These are phyloP conservation scores for Hyphopichia fennica DNA, from an alignment of 1,139 yeast genomes.

Conservation along the genomic window DNA sequence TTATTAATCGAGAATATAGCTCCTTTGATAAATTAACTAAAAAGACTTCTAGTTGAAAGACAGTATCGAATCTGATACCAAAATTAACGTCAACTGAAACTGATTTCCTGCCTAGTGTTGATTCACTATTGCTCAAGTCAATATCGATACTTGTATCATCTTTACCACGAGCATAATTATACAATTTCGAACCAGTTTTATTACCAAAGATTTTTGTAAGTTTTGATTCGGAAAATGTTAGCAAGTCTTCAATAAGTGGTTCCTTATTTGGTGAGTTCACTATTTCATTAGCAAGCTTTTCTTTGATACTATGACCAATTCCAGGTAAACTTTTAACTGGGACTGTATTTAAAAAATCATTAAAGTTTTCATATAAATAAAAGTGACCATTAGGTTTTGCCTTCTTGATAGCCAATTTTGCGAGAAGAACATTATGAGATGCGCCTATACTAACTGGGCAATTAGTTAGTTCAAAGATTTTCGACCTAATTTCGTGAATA, in stretches of 20 bases:
- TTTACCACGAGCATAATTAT: conserved; percentile 60
- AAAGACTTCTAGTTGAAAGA: conserved; percentile 64
- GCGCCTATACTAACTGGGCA: conserved; percentile 81
- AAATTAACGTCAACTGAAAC: conserved; percentile 88
- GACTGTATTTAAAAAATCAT: conserved; percentile 42
- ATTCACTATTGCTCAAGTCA: conserved; percentile 45
- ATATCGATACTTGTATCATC: conserved; percentile 60
- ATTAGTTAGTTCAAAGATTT: conserved; percentile 47
- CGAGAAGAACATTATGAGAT: conserved; percentile 68
- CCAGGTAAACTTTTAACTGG: conserved; percentile 74
- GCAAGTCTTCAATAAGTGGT: conserved; percentile 32
- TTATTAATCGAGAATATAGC: conserved; percentile 51
- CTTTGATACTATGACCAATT: conserved; percentile 60
- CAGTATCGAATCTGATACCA: conserved; percentile 75
- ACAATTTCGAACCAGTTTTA: conserved; percentile 67
- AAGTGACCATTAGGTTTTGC: conserved; percentile 82
- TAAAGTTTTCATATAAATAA: conserved; percentile 29
- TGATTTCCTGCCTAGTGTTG: conserved; percentile 59
- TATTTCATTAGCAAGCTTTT: conserved; percentile 34
- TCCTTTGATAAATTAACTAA: conserved; percentile 60
- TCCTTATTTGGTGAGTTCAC: conserved; percentile 6
- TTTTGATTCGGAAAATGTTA: conserved; percentile 28
- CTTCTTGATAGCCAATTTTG: conserved; percentile 68
- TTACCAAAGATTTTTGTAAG: conserved; percentile 58
- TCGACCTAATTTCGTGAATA: conserved; percentile 41